These are phyloP conservation scores for Metschnikowia lachancei DNA, from an alignment of 805 yeast species.

Conservation along the genomic window DNA sequence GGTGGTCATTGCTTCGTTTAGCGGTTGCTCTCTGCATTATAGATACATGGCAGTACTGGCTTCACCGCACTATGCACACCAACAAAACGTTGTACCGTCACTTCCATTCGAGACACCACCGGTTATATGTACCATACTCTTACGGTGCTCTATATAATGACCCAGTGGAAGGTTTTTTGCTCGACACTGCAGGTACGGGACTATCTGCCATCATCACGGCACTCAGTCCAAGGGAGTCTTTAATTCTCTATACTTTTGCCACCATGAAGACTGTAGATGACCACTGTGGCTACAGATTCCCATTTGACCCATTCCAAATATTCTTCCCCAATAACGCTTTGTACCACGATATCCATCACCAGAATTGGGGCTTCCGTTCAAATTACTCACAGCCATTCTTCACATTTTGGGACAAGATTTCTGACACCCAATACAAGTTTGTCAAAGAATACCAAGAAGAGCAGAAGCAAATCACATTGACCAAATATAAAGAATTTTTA, in stretches of 20 bases:
- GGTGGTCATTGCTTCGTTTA: conserved; percentile 58
- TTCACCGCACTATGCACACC: conserved; percentile 86
- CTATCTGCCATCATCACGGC: conserved; percentile 63
- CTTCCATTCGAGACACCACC: conserved; percentile 93
- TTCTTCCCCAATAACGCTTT: conserved; percentile 93
- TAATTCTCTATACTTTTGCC: conserved; percentile 75
- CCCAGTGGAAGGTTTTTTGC: conserved; percentile 87
- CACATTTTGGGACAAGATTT: conserved; percentile 81
- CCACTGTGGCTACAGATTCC: conserved; percentile 96
- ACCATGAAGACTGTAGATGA: conserved; percentile 97
- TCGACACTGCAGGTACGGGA: conserved; percentile 93
- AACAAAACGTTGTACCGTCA: conserved; percentile 71
- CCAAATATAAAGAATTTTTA: conserved; percentile 60
- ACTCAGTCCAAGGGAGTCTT: conserved; percentile 73
- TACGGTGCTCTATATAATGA: conserved; percentile 94
- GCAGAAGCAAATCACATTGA: conserved; percentile 66
- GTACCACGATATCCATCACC: conserved; percentile 97
- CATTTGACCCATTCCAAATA: conserved; percentile 85
- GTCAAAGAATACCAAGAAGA: conserved; percentile 59
- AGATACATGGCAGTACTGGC: conserved; percentile 93
- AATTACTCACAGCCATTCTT: conserved; percentile 96
- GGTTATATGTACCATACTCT: conserved; percentile 93
- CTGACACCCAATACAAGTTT: conserved; percentile 66
- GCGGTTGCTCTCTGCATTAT: conserved; percentile 65
- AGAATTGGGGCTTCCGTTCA: conserved; percentile 88